A percentile compares a stretch with the other conserved stretches of the same genome.
phyloP scores from a whole-genome alignment of 2,329 filamentous ascomycete species.

The Alternaria consortialis region DNA sequence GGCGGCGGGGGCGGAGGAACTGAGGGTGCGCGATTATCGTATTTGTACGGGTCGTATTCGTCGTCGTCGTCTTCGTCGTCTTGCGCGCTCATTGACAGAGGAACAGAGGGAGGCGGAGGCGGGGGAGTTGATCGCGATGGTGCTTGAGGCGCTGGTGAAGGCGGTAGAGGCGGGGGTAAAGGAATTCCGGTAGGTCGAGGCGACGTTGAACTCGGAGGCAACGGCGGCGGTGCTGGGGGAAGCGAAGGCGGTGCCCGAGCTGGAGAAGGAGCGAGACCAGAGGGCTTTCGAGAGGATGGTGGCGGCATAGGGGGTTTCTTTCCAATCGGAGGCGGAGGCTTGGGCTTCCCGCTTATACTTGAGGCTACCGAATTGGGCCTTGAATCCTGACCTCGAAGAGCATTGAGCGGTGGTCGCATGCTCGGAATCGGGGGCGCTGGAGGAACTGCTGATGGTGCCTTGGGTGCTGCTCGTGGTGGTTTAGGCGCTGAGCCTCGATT shows the following conservation, averaged over 20 bases:
- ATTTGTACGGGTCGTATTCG: conserved; percentile 54
- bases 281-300: conserved; percentile 65
- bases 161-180: conserved; percentile 20
- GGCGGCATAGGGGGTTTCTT: conserved; percentile 74
- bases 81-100: conserved; percentile 55
- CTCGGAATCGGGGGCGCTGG: conserved; percentile 60
- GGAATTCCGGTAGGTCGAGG: conserved; percentile 27
- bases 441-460: conserved; percentile 58
- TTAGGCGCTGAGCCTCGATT: conserved; percentile 61
- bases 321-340: conserved; percentile 78
- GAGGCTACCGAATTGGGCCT: conserved; percentile 70
- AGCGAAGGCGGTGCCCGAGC: conserved; percentile 55
- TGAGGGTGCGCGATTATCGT: conserved; percentile 46
- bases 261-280: conserved; percentile 57
- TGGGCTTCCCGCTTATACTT: conserved; percentile 66
- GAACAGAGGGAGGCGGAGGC: conserved; percentile 36
- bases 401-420: conserved; percentile 68
- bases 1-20: conserved; percentile 60
- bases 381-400: conserved; percentile 61
- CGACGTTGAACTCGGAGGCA: conserved; percentile 45
- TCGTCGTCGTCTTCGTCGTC: conserved; percentile 33
- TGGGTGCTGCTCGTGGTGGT: conserved; percentile 61
- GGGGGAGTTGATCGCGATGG: conserved; percentile 34
- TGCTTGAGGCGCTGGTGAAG: conserved; percentile 33
- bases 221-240: conserved; percentile 54